Evolutionary conservation across 257 asterid species (phyloP).

Genomic region (Cinchona pubescens): DNA sequence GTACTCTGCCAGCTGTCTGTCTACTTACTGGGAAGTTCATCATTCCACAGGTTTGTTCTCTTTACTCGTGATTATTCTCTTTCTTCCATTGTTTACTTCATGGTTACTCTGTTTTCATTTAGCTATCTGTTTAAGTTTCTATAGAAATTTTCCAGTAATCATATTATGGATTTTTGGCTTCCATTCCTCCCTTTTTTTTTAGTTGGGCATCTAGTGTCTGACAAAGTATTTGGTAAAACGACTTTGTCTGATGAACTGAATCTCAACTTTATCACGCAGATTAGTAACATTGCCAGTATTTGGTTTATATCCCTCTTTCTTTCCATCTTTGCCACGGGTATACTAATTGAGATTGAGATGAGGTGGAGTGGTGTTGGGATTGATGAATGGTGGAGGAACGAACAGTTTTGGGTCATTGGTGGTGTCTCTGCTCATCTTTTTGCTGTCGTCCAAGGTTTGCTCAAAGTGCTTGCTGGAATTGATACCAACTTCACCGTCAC

Average conservation of each 20-base stretch:
- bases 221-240: neutral
- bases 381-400: slow-evolving; percentile 99
- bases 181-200: neutral
- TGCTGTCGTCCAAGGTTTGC: slow-evolving; percentile 92
- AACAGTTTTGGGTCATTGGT: slow-evolving; percentile 98
- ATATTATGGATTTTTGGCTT: neutral
- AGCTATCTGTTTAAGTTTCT: neutral
- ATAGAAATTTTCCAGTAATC: neutral
- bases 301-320: slow-evolving; percentile 95
- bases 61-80: neutral
- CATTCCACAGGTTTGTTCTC: slow-evolving; percentile 75
- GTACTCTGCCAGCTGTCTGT: slow-evolving; percentile 93
- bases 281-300: slow-evolving; percentile 85
- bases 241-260: neutral
- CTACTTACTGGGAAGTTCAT: slow-evolving; percentile 91
- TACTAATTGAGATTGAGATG: slow-evolving; percentile 95
- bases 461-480: slow-evolving; percentile 94
- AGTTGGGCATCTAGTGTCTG: neutral
- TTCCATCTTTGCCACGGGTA: slow-evolving; percentile 95
- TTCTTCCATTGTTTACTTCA: neutral
- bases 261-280: slow-evolving; percentile 48
- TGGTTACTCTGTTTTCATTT: too few species aligned
- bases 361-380: slow-evolving; percentile 98
- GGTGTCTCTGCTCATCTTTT: slow-evolving; percentile 92
- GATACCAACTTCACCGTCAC: slow-evolving; percentile 98